Evolutionary conservation across 176 grass and related monocot species (phyloP), one percentile per base, ranked within the genome.

Genomic region (Metroxylon sagu): DNA sequence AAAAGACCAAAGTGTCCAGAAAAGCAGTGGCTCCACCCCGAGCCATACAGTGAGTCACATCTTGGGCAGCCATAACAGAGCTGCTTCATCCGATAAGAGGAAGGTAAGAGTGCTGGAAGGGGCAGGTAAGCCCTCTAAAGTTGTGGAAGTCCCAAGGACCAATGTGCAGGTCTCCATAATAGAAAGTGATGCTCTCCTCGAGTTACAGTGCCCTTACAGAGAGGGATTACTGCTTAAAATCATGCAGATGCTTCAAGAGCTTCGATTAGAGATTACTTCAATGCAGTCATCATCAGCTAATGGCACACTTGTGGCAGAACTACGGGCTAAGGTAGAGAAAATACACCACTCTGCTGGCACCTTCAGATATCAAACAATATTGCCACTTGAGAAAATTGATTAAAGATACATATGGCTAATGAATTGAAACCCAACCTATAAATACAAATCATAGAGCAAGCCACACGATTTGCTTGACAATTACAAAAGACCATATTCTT

Each of bases 151-250:
- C 17, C 35, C 53, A 19, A 54, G 25, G 35, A 66, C 76, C 29
- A 73, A 86, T 67, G 81, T 98, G 25, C 80, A 88, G 48, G 93
- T 85, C 17, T 92, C 93, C 49, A 80, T 98, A 25, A 78, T 83
- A 18, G 87, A 52, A 59, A 59, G 55, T n/a, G 87, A 98, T 31
- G 84, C 76, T 39, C 52, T 89, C 64, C 12, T 98, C 56, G 87
- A 92, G 66, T 56, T 98, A 1, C 67, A 79, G 57, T 98, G 93
- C 56, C 62, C 66, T 18, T 26, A 76, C 63, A 60, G 69, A 74
- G 73, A 82, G 16, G 87, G 73, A n/a, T 58, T 92, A 49, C 71
- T 98, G 49, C 39, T 89, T 29, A 74, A 54, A 10, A 69, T 98
- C 51, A 72, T 98, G 81, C 81, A 83, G 57, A 59, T 69, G n/a